Base-by-base conservation (phyloP, 805 yeast genomes). In the Saturnispora halmiae region DNA sequence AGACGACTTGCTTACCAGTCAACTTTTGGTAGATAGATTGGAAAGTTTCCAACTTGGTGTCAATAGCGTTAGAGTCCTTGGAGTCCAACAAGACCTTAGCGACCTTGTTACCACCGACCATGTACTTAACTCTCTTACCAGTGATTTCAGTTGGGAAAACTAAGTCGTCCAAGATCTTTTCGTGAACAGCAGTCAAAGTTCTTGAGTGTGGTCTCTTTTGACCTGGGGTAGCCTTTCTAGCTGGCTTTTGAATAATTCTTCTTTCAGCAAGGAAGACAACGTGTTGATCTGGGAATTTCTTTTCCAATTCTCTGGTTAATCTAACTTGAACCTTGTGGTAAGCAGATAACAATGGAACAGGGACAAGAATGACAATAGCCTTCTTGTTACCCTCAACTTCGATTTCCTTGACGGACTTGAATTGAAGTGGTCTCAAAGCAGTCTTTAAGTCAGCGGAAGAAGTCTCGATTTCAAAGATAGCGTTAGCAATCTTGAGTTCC, bases 191-290 rank as follows among this genome's bases (percentile, higher is more conserved):
- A 60, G 96, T 80, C 71, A 92, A 79, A 65, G 98, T 90, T 83
- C 98, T 87, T 63, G 97, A 88, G 78, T 95, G 86, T 71, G 98
- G 98, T 80, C 98, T 88, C 88, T 92, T 88, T 77, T 92, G 98
- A 63, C 69, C 72, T 71, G 81, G 84, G 79, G 87, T 85, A 50
- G 95, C 77, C 65, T 80, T 75, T 77, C 97, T 87, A 64, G 94
- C 84, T 70, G 97, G 96, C 80, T 86, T 90, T 75, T 97, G 96
- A 67, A 92, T 79, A 75, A 90, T 92, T 77, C 96, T 86, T 78
- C 98, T 86, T 79, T 90, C 97, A 67, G 96, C 97, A 67, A 90
- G 81, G 86, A 90, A 86, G 62, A 92, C 90, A 71, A 90, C 96
- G 71, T 92, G 96, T 72, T 95, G 85, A 80, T 90, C 98, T 69